Conservation (phyloP, 345 rosid species). For the Toxicodendron radicans region DNA sequence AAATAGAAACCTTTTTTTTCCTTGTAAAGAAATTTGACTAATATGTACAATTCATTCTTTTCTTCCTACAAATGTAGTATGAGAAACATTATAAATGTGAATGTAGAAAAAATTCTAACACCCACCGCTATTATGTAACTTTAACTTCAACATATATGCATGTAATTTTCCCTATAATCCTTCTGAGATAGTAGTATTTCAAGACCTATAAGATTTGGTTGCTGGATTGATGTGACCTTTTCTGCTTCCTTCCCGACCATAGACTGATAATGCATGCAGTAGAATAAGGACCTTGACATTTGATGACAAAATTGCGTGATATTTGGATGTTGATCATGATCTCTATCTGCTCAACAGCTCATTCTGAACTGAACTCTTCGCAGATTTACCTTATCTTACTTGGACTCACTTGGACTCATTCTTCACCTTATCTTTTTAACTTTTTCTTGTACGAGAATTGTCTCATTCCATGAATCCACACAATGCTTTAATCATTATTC, state of each 20-base stretch:
- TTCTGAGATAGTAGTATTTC: neutral
- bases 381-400: conserved; percentile 5
- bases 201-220: conserved; percentile 37
- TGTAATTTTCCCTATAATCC: no score
- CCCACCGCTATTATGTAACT: conserved; percentile 17
- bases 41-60: neutral
- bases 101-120: conserved; percentile 28
- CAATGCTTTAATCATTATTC: neutral
- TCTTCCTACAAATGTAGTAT: neutral
- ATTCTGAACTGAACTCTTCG: conserved; percentile 16
- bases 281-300: conserved; percentile 25
- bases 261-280: conserved; percentile 12
- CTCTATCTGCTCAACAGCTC: conserved; percentile 35
- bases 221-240: conserved; percentile 41
- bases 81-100: conserved; percentile 24
- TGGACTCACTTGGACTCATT: conserved; percentile 8
- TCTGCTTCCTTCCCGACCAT: conserved; percentile 19
- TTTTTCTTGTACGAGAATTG: conserved; percentile 1
- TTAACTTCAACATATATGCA: no score
- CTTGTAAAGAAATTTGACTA: neutral
- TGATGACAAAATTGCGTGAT: conserved; percentile 29
- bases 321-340: conserved; percentile 7
- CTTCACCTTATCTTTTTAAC: conserved; percentile 1
- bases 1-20: neutral
- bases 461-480: conserved; percentile 8